Base-by-base conservation (phyloP, 768 basidiomycete genomes). In the Neoboletus brunneissimus region DNA sequence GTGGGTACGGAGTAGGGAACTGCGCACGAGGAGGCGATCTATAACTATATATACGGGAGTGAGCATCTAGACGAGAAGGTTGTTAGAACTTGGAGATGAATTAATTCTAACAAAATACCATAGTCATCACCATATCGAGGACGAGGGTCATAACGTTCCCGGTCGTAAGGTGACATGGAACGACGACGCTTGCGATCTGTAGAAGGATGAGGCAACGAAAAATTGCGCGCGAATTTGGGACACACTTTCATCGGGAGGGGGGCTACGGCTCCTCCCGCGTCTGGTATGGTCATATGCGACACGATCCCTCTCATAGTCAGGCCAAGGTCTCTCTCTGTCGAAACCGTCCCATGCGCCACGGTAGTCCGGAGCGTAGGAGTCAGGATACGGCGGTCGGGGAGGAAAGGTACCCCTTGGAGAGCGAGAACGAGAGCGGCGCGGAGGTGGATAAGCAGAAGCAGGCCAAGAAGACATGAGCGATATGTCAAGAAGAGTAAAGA, bases 101-200 rank as follows among this genome's bases (percentile, higher is more conserved):
- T 23, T 10, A 9, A 42, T 41, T 41, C 4, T 56, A 52, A 55
- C 49, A 58, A 65, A 78, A 74, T 79, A 91, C 91, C 90, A 71
- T 86, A 87, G 64, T 92, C 89, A 50, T 94, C 91, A 55, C 74
- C 84, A 66, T 90, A 91, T 49, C 91, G 82, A 35, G 89, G 90
- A 48, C 91, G 81, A 50, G 91, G 87, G 56, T 92, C 91, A 66
- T 86, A 92, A 43, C 91, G 76, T 54, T 91, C 90, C 56, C 91
- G 79, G 66, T 93, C 91, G 63, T 88, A 91, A 13, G 91, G 91
- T 23, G 79, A 72, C 57, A 74, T 61, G 20, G 91, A 93, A 60
- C 91, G 80, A 57, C 91, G 84, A 57, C 91, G 86, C 70, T 94
- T 94, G 58, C 90, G 79, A 54, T 80, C 85, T 75, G 72, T 76